Evolutionary conservation across 1,139 yeast species (phyloP), one percentile per base, ranked within the genome.

Genomic region (Taiozyma sp.): DNA sequence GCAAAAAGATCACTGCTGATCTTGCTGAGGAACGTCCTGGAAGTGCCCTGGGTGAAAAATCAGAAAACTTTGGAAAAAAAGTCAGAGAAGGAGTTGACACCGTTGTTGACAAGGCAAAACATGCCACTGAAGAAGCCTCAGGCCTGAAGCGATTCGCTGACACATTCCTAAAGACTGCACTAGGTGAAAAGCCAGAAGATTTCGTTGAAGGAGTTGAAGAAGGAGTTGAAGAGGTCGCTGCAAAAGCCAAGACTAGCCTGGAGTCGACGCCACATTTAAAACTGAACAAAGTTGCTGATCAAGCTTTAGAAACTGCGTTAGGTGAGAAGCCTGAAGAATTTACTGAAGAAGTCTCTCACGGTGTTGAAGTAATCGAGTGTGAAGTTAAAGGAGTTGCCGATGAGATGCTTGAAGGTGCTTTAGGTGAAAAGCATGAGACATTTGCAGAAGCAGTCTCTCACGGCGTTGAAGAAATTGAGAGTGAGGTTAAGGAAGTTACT

Each of bases 171-270:
- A 47, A 44, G 9, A 24, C 40, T 2, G 49, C 50, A 7, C 36
- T 50, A 14, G 54, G 50, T 24, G 53, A 50, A 28, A 30, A 50
- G 7, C 43, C 39, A 16, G 48, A 42, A 13, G 43, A 48, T 8
- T 29, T 52, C 13, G 46, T 36, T 19, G 45, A 46, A 6, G 32
- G 44, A 9, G 27, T 51, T 9, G 44, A 43, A 5, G n/a, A 27
- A 16, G 46, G 14, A 6, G 48, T 30, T 32, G 24, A 24, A 19
- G 19, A 42, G 16, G 23, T 27, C 29, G 38, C 28, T n/a, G 46
- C 42, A 13, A 45, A 47, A 16, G 22, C 32, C 1, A 24, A 13
- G 23, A 10, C 14, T 10, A 13, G 8, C 4, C n/a, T 22, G 7
- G 41, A 38, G 24, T 19, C 23, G 9, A 13, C 41, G 5, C 24